Percentiles rank a stretch among this genome's conserved stretches.
phyloP scores from a whole-genome alignment of 148 eudicot species.

The Rhododendron ovatum region DNA sequence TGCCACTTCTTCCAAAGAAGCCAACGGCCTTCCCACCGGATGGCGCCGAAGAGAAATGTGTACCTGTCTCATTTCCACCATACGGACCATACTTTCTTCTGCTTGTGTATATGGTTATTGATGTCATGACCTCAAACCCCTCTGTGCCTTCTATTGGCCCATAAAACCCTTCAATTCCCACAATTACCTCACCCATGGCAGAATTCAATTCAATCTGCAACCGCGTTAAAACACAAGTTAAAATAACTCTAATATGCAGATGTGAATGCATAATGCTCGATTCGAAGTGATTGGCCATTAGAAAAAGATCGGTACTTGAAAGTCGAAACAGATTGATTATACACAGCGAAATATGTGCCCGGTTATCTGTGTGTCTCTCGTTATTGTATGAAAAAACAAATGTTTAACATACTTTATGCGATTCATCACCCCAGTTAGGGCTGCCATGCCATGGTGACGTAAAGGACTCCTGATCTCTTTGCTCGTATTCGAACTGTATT shows the following conservation, averaged over 20 bases:
- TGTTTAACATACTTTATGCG: not conserved
- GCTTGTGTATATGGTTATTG: not conserved
- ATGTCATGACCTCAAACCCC: not conserved
- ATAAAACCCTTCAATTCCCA: not conserved
- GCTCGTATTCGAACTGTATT: not conserved
- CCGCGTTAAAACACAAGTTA: not conserved
- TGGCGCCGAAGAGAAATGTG: not conserved
- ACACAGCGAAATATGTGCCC: too few relatives aligned
- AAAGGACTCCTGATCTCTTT: not conserved
- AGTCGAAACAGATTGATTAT: too few relatives aligned
- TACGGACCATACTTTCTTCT: not conserved
- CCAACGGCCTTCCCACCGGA: not conserved
- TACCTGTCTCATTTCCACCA: not conserved
- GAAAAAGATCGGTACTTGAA: too few relatives aligned
- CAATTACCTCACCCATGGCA: not conserved
- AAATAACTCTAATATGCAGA: not conserved
- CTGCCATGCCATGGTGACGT: not conserved
- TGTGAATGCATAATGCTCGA: too few relatives aligned
- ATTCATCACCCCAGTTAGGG: too few relatives aligned
- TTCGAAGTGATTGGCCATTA: too few relatives aligned
- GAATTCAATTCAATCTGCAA: not conserved
- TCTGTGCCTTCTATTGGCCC: not conserved
- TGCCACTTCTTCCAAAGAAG: not conserved
- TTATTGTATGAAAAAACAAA: too few relatives aligned
- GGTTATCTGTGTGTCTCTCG: too few relatives aligned